phyloP scores from a whole-genome alignment of 208 protist species.

The Histomonas meleagridis region DNA sequence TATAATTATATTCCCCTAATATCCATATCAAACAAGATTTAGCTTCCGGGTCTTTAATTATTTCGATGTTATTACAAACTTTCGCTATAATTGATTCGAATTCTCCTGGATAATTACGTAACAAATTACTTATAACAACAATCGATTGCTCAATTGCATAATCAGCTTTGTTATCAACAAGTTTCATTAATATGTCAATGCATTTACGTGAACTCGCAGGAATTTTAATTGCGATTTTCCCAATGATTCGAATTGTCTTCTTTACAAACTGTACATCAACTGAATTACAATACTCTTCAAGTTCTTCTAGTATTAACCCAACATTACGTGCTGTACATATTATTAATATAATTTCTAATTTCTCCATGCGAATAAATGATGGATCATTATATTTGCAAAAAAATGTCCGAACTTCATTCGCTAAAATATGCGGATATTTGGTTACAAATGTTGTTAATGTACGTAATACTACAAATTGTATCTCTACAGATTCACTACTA shows the following conservation, averaged over 20 bases:
- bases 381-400: conserved; percentile 92
- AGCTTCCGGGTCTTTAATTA: background rate
- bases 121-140: conserved; percentile 82
- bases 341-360: conserved; percentile 81
- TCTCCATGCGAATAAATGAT: conserved; percentile 91
- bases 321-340: conserved; percentile 72
- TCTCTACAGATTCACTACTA: conserved; percentile 71
- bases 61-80: conserved; percentile 75
- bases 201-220: conserved; percentile 68
- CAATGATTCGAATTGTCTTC: conserved; percentile 80
- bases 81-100: conserved; percentile 43
- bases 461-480: conserved; percentile 90
- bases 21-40: conserved; percentile 3
- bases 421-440: conserved; percentile 55
- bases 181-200: conserved; percentile 70
- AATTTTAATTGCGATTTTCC: conserved; percentile 86
- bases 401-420: conserved; percentile 65
- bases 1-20: conserved; percentile 72
- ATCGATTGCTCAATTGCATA: conserved; percentile 82
- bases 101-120: conserved; percentile 75
- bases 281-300: conserved; percentile 78
- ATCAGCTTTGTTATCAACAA: conserved; percentile 70
- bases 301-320: conserved; percentile 67
- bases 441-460: conserved; percentile 94
- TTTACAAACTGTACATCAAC: conserved; percentile 89